Evolutionary conservation across 2,329 filamentous ascomycete genomes (phyloP).

Genomic region (Basipetospora sp.): DNA sequence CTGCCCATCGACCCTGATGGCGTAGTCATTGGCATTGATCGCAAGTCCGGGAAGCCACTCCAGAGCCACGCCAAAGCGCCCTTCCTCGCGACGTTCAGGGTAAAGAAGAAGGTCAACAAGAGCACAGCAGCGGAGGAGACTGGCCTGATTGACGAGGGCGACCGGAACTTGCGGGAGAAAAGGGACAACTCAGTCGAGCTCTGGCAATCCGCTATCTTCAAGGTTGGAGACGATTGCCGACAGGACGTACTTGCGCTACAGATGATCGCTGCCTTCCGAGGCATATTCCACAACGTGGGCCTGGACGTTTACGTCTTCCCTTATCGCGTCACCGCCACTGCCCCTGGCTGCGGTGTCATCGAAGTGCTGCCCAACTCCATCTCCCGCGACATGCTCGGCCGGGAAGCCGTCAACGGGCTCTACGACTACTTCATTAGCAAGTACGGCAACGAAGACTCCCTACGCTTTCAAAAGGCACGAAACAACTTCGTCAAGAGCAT

Average conservation of each 20-base stretch:
- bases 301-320: conserved; percentile 95
- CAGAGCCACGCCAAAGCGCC: conserved; percentile 97
- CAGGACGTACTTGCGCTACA: conserved; percentile 93
- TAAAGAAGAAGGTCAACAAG: conserved; percentile 62
- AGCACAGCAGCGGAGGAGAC: conserved; percentile 11
- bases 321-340: conserved; percentile 92
- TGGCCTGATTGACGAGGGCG: conserved; percentile 9
- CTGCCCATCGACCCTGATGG: conserved; percentile 93
- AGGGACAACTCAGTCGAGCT: conserved; percentile 62
- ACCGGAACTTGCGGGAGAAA: conserved; percentile 35
- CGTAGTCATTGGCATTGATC: conserved; percentile 91
- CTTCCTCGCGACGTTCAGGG: conserved; percentile 97
- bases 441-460: conserved; percentile 90
- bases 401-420: conserved; percentile 91
- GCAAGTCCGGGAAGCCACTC: conserved; percentile 91
- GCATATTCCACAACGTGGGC: conserved; percentile 89
- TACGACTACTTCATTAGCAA: conserved; percentile 98
- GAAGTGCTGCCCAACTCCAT: conserved; percentile 96
- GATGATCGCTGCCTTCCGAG: conserved; percentile 94
- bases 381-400: conserved; percentile 93
- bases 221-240: conserved; percentile 94
- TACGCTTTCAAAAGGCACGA: conserved; percentile 85
- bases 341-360: conserved; percentile 92
- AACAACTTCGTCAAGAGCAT: conserved; percentile 98
- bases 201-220: conserved; percentile 99